Percentiles rank a stretch among this genome's conserved stretches.
phyloP scores from a whole-genome alignment of 306 rosid species.

The Arachis hypogaea region DNA sequence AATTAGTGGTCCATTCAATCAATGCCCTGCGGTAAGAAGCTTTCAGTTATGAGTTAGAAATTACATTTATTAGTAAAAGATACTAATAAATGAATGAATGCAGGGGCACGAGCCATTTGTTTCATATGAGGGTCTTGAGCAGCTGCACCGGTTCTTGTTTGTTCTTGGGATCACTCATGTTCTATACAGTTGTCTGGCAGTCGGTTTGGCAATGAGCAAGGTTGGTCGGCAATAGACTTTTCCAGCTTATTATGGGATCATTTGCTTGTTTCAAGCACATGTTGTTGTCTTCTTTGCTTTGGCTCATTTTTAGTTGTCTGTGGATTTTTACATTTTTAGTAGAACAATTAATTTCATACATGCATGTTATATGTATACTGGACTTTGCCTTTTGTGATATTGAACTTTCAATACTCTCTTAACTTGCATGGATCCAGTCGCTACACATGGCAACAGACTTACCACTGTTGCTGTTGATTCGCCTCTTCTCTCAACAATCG shows the following conservation, averaged over 20 bases:
- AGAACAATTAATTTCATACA: no score
- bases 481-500: constrained; percentile 76
- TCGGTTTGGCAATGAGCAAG: constrained; percentile 98
- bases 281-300: constrained; percentile 17
- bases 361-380: no score
- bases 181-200: constrained; percentile 86
- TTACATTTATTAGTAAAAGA: constrained; percentile 4
- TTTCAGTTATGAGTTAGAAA: constrained; percentile 2
- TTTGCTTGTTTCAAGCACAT: constrained; percentile 20
- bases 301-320: neutral
- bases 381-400: no score
- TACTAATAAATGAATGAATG: constrained; percentile 41
- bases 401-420: no score
- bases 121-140: constrained; percentile 94
- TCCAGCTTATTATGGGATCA: neutral
- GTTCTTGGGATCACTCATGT: constrained; percentile 96
- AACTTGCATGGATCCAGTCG: constrained; percentile 63
- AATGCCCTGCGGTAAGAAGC: constrained; percentile 73
- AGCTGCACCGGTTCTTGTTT: constrained; percentile 91
- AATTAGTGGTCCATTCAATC: constrained; percentile 47
- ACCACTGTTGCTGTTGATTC: constrained; percentile 76
- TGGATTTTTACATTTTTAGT: no score
- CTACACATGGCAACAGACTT: constrained; percentile 87
- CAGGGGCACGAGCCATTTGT: constrained; percentile 98
- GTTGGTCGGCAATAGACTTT: constrained; percentile 43